Percentiles rank a stretch among this genome's conserved stretches.
phyloP scores from a whole-genome alignment of 495 filamentous ascomycete species.

The Penicillium subrubescens region DNA sequence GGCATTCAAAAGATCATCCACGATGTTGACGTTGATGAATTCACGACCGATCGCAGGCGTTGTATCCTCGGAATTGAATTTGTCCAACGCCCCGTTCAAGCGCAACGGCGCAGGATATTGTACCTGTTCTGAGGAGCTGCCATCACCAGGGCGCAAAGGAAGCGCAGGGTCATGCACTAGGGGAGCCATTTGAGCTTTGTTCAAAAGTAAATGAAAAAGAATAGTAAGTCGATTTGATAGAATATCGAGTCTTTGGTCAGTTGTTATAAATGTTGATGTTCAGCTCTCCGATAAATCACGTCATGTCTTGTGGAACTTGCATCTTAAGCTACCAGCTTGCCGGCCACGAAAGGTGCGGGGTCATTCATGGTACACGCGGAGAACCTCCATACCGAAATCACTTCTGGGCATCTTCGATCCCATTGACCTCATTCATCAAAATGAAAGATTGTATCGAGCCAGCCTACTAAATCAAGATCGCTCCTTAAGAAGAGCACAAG shows the following conservation, averaged over 20 bases:
- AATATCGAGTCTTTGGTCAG: neutral
- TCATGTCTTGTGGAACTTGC: neutral
- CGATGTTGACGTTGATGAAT: slow-evolving; percentile 24
- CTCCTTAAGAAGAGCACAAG: neutral
- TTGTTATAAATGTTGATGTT: neutral
- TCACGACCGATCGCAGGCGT: slow-evolving; percentile 31
- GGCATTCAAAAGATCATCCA: slow-evolving; percentile 25
- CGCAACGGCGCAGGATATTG: slow-evolving; percentile 32
- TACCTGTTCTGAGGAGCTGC: neutral
- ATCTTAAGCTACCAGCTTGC: neutral
- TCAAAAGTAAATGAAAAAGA: neutral
- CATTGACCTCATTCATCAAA: too few species aligned
- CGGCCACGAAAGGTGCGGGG: neutral
- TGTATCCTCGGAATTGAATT: slow-evolving; percentile 42
- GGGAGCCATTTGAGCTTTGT: slow-evolving; percentile 11
- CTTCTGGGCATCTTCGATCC: neutral
- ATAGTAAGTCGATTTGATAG: neutral
- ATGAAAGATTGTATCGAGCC: neutral
- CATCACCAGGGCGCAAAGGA: slow-evolving; percentile 12
- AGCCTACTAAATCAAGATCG: neutral
- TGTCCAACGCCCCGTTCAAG: slow-evolving; percentile 52
- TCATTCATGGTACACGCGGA: neutral
- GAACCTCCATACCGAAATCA: neutral
- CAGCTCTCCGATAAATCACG: neutral
- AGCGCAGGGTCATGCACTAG: slow-evolving; percentile 6